Evolutionary conservation across 2,329 filamentous ascomycete species (phyloP).

Genomic region (Microdochium paspali): DNA sequence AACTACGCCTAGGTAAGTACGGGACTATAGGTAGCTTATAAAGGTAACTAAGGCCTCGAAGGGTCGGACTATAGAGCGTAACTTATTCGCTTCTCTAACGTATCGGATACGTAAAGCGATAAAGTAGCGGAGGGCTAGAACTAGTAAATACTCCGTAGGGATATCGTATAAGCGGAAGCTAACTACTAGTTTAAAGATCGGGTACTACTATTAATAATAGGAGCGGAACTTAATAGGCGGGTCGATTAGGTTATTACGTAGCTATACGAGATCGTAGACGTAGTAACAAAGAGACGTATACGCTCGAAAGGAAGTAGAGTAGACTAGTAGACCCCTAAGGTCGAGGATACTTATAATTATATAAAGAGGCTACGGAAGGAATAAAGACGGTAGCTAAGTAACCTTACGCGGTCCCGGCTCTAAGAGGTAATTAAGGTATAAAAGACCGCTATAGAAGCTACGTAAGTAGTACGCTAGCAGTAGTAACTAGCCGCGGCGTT

Average conservation of each 20-base stretch:
- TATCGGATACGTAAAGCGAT: not conserved
- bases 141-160: not conserved
- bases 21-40: not conserved
- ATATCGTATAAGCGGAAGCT: not conserved
- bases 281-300: not conserved
- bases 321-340: not conserved
- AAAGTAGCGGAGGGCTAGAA: not conserved
- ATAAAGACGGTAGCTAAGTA: not conserved
- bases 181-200: not conserved
- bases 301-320: not conserved
- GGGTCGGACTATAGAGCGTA: not conserved
- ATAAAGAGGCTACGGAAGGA: not conserved
- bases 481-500: not conserved
- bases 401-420: not conserved
- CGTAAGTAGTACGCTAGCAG: not conserved
- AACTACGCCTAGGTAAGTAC: not conserved
- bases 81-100: not conserved
- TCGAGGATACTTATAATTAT: not conserved
- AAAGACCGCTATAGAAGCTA: not conserved
- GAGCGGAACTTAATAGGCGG: not conserved
- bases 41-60: not conserved
- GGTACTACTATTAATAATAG: not conserved
- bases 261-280: not conserved
- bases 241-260: not conserved
- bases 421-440: not conserved